Evolutionary conservation across 768 basidiomycete species (phyloP), one percentile per base, ranked within the genome.

Genomic region (Amanita thiersii): DNA sequence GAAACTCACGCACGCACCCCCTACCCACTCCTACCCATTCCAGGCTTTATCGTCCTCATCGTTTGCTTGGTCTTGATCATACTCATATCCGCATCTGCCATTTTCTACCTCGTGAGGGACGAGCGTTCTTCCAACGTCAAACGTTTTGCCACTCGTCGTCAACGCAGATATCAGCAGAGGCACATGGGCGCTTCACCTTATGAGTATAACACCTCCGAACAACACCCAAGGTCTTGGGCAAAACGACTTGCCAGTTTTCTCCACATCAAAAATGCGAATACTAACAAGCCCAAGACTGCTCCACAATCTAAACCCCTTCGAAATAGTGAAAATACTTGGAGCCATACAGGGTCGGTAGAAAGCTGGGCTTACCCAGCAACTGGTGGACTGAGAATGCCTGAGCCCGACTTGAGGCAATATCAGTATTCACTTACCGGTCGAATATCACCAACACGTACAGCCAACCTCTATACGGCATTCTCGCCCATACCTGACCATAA

Each of bases 281-380:
- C 17, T 1, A 21, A 39, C 11, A 20, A 26, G 4, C 17, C 37
- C 19, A 1, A 26, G 7, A 23, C 8, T 14, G 35, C 15, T 24
- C 18, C 10, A 24, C 20, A 29, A 12, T 2, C 23, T 5, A 41
- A 32, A 33, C 30, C 29, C 18, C 6, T 54, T 30, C 52, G 52
- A 9, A 44, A 52, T 43, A 50, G 53, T 46, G 56, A 52, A 35
- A 58, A 61, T 34, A 73, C 75, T 20, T 79, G 77, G 77, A 59
- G 75, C 17, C 66, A 66, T 46, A 67, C 75, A 29, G 62, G 65
- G 26, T 70, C 64, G 26, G 59, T 61, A 26, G 73, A 73, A 43
- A 71, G 70, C 45, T 77, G 70, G 68, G 68, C 66, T 25, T 46
- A 50, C 32, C 36, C 36, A 10, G 61, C 19, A 6, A 32, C 45